phyloP scores from a whole-genome alignment of 2,329 filamentous ascomycete genomes.

The Exophiala xenobiotica region DNA sequence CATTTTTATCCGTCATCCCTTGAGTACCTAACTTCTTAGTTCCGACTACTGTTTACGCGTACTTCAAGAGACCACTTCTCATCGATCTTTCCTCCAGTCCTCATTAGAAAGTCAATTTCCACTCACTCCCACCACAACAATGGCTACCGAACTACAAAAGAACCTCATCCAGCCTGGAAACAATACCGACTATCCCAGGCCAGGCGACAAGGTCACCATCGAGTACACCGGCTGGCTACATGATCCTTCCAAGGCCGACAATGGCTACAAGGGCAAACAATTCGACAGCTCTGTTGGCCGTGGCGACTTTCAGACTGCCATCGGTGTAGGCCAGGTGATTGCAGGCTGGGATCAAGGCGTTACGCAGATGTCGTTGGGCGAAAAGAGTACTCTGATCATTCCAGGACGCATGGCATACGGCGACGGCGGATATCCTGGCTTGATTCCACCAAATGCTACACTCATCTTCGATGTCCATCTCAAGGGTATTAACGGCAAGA shows the following conservation, averaged over 20 bases:
- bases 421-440: constrained; percentile 69
- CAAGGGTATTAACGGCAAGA: neutral
- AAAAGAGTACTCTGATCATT: constrained; percentile 2
- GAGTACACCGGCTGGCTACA: constrained; percentile 51
- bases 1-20: no score
- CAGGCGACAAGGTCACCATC: constrained; percentile 75
- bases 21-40: no score
- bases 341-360: constrained; percentile 51
- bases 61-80: neutral
- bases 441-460: constrained; percentile 70
- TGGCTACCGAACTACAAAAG: constrained; percentile 8
- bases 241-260: neutral
- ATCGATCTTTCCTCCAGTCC: neutral
- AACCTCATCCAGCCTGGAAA: constrained; percentile 7
- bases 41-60: no score
- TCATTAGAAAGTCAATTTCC: neutral
- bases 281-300: constrained; percentile 84
- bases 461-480: constrained; percentile 73
- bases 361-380: neutral
- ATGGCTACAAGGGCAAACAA: constrained; percentile 52
- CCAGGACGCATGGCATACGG: constrained; percentile 34
- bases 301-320: constrained; percentile 70
- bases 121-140: neutral
- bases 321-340: constrained; percentile 83
- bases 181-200: constrained; percentile 48